These are phyloP conservation scores for Intubia oerlemansii DNA, from an alignment of 2,329 filamentous ascomycete species.

Conservation along the genomic window DNA sequence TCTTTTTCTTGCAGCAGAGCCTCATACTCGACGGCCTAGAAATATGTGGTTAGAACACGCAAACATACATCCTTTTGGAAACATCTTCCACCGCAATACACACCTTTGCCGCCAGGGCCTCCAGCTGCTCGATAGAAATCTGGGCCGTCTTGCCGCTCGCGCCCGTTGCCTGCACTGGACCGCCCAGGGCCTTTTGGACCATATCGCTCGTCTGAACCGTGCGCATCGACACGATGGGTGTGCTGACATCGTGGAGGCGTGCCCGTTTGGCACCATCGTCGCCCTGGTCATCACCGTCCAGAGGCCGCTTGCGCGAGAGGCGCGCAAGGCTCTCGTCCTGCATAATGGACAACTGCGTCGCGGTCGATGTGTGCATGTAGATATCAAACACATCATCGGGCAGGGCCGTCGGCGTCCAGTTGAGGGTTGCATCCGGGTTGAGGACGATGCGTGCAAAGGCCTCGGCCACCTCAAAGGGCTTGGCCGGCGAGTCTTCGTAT, in stretches of 20 bases:
- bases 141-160: constrained; percentile 7
- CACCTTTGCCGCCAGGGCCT: constrained; percentile 12
- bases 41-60: too few species aligned
- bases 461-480: constrained; percentile 24
- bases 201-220: constrained; percentile 4
- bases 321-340: constrained; percentile 4
- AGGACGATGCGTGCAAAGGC: constrained; percentile 25
- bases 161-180: background rate
- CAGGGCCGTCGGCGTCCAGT: constrained; percentile 13
- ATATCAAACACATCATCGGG: constrained; percentile 27
- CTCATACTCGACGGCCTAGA: constrained; percentile 18
- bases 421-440: too few species aligned
- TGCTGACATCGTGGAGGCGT: constrained; percentile 11
- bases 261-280: constrained; percentile 11
- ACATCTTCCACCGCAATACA: too few species aligned
- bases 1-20: constrained; percentile 13
- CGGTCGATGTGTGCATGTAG: constrained; percentile 16
- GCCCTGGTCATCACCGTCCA: constrained; percentile 3
- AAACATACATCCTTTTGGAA: too few species aligned
- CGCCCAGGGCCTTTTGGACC: constrained; percentile 4
- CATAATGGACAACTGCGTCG: constrained; percentile 6
- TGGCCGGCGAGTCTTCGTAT: constrained; percentile 12
- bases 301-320: constrained; percentile 19
- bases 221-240: constrained; percentile 6
- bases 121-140: constrained; percentile 13